Base-by-base conservation (phyloP, 2,329 filamentous ascomycete genomes). In the Alternaria solani region DNA sequence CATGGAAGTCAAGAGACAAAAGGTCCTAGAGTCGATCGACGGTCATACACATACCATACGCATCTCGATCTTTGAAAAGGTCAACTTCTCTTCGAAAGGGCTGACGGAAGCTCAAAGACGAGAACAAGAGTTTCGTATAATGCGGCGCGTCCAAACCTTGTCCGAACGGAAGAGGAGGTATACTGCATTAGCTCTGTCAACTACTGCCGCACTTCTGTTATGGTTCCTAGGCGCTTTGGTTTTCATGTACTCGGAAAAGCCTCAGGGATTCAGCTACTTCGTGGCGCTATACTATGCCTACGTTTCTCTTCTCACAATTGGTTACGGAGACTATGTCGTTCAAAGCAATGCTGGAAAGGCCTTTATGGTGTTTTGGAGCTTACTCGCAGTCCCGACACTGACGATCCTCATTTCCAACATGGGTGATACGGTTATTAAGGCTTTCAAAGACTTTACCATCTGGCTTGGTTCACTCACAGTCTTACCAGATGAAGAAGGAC, bases 351-450 rank as follows among this genome's bases (percentile, higher is more conserved):
- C 82, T 12, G 83, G 83, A 8, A 84, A 82, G 65, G 79, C 83
- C 1, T 86, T 87, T 65, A 87, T 86, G 66, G 83, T 87, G 1
- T 81, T 87, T 61, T 87, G 85, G 85, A 83, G 82, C 14, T 70
- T 87, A 5, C 74, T 87, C 8, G 85, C 85, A 0, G 80, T 87
- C 0, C 85, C 85, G 0, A 83, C 83, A 0, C 76, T 87, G 46
- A 86, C 85, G 0, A 84, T 85, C 25, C 76, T 85, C 34, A 86
- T 85, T 65, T 82, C 78, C 56, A 82, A 85, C 59, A 84, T 86
- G 83, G 82, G 83, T 14, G 83, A 84, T 59, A 86, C 84, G 0
- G 81, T 86, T 9, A 83, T 87, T 60, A 84, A 84, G 60, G 76
- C 77, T 8, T 82, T 88, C 72, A 81, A 82, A 23, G 84, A 87